phyloP scores from a whole-genome alignment of 73 alveolate species.

The Paramecium caudatum region DNA sequence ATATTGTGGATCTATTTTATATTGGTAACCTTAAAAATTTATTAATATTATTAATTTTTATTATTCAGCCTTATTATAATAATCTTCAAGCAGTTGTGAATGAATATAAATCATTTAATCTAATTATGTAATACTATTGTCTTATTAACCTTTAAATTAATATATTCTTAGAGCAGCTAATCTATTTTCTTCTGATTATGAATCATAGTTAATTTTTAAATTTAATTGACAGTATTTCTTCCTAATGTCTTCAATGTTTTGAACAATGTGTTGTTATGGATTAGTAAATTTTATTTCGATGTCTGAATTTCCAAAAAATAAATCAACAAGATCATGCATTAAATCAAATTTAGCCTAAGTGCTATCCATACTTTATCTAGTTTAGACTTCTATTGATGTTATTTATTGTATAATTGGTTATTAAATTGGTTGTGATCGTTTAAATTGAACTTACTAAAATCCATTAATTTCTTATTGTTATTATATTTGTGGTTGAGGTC shows the following conservation, averaged over 20 bases:
- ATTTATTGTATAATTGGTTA: no score
- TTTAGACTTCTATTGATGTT: no score
- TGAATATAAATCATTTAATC: background rate
- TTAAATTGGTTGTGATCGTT: no score
- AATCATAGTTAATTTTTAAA: background rate
- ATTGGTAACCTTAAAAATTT: background rate
- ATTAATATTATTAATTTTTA: background rate
- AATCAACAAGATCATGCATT: no score
- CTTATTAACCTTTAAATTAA: background rate
- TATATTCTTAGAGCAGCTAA: background rate
- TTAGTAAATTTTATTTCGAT: slow-evolving; percentile 1
- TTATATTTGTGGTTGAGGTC: no score
- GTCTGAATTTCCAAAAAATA: background rate
- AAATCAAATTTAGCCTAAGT: no score
- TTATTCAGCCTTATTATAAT: background rate
- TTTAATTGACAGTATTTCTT: background rate
- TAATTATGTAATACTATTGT: background rate
- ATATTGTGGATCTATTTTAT: no score
- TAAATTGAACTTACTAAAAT: no score
- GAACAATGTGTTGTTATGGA: background rate
- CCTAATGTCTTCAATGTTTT: background rate
- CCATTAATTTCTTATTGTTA: no score
- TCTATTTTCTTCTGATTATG: background rate
- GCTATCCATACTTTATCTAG: no score
- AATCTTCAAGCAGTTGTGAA: background rate